These are phyloP conservation scores for Fusarium foetens DNA, from an alignment of 2,329 filamentous ascomycete genomes.

Conservation along the genomic window DNA sequence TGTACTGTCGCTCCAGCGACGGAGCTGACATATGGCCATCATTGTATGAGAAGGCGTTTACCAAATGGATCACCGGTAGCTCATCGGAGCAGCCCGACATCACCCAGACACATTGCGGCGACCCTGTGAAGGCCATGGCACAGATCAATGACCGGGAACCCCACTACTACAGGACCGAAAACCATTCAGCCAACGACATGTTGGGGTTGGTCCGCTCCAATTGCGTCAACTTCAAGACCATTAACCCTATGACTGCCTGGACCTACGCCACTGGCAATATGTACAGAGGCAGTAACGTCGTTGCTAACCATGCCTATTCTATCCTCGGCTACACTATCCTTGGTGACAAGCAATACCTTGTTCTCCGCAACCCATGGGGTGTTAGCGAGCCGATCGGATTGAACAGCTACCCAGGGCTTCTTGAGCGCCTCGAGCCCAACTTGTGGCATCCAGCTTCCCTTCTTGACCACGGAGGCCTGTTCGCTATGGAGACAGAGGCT, in stretches of 20 bases:
- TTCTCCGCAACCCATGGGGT: conserved; percentile 58
- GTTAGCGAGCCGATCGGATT: conserved; percentile 55
- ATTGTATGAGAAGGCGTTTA: conserved; percentile 60
- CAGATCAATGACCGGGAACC: conserved; percentile 55
- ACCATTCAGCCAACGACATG: conserved; percentile 49
- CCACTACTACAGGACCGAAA: conserved; percentile 50
- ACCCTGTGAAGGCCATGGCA: conserved; percentile 58
- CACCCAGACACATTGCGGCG: conserved; percentile 53
- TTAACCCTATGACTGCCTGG: conserved; percentile 55
- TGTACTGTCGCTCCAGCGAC: conserved; percentile 56
- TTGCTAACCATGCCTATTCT: conserved; percentile 58
- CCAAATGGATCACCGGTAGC: conserved; percentile 54
- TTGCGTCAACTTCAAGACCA: conserved; percentile 56
- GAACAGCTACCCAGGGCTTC: conserved; percentile 52
- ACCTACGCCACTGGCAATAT: conserved; percentile 52
- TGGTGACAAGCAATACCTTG: conserved; percentile 54
- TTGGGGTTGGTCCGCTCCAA: conserved; percentile 52
- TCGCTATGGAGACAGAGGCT: conserved; percentile 50
- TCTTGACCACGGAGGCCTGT: conserved; percentile 51
- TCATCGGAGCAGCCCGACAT: conserved; percentile 52
- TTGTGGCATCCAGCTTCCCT: conserved; percentile 52
- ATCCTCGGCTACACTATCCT: conserved; percentile 52
- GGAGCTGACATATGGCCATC: conserved; percentile 56
- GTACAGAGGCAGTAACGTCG: conserved; percentile 55
- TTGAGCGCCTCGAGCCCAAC: conserved; percentile 51